phyloP scores from a whole-genome alignment of 305 asterid genomes.

The Solanum chacoense region DNA sequence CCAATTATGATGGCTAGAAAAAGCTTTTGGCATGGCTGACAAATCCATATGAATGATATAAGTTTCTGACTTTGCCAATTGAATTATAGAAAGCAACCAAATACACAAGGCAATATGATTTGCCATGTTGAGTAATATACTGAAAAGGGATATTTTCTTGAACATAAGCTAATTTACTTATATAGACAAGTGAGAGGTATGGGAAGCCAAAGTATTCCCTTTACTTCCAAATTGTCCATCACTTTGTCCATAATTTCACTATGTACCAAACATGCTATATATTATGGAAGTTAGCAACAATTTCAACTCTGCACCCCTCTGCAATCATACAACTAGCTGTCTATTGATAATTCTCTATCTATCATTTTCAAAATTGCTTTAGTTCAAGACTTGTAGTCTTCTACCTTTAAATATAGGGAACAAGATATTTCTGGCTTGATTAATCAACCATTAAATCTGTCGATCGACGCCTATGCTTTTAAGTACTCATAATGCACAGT shows the following conservation, averaged over 20 bases:
- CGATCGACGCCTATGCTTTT: background rate
- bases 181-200: constrained; percentile 12
- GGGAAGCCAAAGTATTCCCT: constrained; percentile 13
- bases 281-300: background rate
- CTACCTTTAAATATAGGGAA: background rate
- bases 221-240: constrained; percentile 11
- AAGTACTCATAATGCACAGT: background rate
- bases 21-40: constrained; percentile 26
- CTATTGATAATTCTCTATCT: background rate
- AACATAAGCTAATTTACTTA: background rate
- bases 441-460: background rate
- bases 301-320: background rate
- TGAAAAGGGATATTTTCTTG: background rate
- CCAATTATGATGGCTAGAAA: constrained; percentile 11
- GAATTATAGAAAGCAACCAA: background rate
- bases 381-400: background rate
- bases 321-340: background rate
- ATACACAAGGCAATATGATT: constrained; percentile 5
- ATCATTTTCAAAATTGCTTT: background rate
- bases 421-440: background rate
- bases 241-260: constrained; percentile 7
- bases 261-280: constrained; percentile 1
- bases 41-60: constrained; percentile 31
- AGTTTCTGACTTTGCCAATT: constrained; percentile 13
- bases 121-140: constrained; percentile 11